phyloP scores from a whole-genome alignment of 495 filamentous ascomycete species.

The Lentithecium fluviatile region DNA sequence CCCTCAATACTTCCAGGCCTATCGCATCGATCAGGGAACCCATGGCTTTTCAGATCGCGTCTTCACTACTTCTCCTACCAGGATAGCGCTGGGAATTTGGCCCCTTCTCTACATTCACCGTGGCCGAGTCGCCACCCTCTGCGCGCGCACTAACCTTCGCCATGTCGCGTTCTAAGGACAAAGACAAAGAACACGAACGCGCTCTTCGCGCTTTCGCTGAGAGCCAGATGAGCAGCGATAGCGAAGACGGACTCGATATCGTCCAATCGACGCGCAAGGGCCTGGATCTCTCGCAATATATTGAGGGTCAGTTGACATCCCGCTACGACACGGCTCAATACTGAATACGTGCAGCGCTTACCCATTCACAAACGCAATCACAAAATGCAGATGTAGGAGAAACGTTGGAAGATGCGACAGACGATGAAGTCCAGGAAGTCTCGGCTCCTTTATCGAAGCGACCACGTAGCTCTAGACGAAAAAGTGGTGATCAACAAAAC shows the following conservation, averaged over 20 bases:
- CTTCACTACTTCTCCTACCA: no score
- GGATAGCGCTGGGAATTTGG: no score
- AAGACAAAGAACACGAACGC: not conserved
- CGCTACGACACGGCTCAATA: no score
- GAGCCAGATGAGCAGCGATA: slow-evolving; percentile 13
- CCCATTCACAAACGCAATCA: slow-evolving; percentile 13
- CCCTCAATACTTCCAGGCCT: no score
- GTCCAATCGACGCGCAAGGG: slow-evolving; percentile 8
- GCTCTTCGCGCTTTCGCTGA: slow-evolving; percentile 1
- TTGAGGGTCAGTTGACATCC: slow-evolving; percentile 17
- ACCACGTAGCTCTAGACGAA: not conserved
- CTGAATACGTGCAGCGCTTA: not conserved
- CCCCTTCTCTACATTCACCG: not conserved
- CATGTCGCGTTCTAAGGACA: not conserved
- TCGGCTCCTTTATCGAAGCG: not conserved
- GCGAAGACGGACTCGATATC: slow-evolving; percentile 24
- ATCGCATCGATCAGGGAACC: no score
- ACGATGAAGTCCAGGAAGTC: slow-evolving; percentile 25
- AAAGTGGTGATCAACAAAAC: not conserved
- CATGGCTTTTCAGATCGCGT: no score
- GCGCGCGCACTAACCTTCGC: not conserved
- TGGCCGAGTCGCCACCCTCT: not conserved
- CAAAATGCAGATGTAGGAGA: not conserved
- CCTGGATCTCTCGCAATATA: slow-evolving; percentile 23
- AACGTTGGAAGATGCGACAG: slow-evolving; percentile 27